Base-by-base conservation (phyloP, 2,329 filamentous ascomycete genomes). In the Botryotinia convoluta region DNA sequence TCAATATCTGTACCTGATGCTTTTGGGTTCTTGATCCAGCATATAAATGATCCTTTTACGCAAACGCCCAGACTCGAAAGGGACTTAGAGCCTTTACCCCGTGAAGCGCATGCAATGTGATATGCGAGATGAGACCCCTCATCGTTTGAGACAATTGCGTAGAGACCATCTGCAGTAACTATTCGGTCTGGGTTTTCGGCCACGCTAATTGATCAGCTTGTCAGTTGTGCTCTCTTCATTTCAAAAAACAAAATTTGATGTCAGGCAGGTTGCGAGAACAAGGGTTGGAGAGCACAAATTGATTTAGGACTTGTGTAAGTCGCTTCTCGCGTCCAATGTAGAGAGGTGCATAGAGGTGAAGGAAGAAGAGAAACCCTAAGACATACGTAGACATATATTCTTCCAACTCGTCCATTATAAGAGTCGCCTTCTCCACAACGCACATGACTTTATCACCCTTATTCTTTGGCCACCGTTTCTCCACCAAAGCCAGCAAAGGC, bases 81-180 rank as follows among this genome's bases (percentile, higher is more conserved):
- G 45, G 45, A 51, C 9, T 26, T 16, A 12, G 45, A 51, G 12
- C 22, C 45, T 51, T 4, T 51, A n/a, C 45, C 22, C 45, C 45
- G 80, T 74, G 92, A 84, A 4, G 94, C 93, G 42, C 95, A 86
- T 0, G 93, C 97, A 65, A 94, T 84, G 74, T 94, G 87, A 79
- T 97, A 97, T 0, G 88, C 92, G 14, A 98, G 85, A 78, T 97
- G 94, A 2, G 90, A 93, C 65, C 92, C 88, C 0, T 90, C 85
- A 1, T 89, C 90, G 0, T 91, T 93, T 3, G 87, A 89, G 0
- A 91, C 93, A 70, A 97, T 90, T 0, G 91, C 92, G 78, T 97
- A 97, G 0, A 97, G 89, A 0, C 94, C 95, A 81, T 97, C 94
- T 0, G 90, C 94, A n/a, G 94, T 86, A 0, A 93, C 44, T 48